These are phyloP conservation scores for Toxicodendron radicans DNA, from an alignment of 345 rosid genomes.

Conservation along the genomic window DNA sequence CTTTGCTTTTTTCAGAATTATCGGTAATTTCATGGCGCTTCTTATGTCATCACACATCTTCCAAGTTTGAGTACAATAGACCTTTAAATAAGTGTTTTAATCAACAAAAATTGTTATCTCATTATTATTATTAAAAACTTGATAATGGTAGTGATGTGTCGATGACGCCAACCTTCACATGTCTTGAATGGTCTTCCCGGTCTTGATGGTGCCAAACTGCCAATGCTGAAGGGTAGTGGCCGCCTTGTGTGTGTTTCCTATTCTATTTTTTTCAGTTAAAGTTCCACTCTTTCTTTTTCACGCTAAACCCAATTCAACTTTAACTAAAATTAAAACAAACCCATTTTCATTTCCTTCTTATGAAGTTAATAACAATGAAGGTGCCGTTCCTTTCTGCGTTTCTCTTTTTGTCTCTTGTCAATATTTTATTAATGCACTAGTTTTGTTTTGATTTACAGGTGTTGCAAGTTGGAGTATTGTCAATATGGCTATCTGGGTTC, in stretches of 20 bases:
- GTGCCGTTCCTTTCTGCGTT: slow-evolving; percentile 10
- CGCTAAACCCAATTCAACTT: not conserved
- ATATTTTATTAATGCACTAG: too few species aligned
- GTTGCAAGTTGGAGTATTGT: slow-evolving; percentile 51
- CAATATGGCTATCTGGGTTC: slow-evolving; percentile 78
- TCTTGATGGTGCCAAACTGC: slow-evolving; percentile 26
- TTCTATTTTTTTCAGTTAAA: slow-evolving; percentile 47
- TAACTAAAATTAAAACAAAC: not conserved
- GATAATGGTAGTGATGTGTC: slow-evolving; percentile 3
- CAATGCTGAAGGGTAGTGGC: not conserved
- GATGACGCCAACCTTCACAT: slow-evolving; percentile 21
- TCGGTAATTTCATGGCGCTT: too few species aligned
- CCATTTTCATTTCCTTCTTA: slow-evolving; percentile 9
- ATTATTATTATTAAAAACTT: too few species aligned
- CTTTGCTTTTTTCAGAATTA: too few species aligned
- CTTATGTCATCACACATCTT: too few species aligned
- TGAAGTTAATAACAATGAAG: slow-evolving; percentile 25
- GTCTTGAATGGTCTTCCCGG: slow-evolving; percentile 18
- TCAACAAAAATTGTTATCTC: too few species aligned
- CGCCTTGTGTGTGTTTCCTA: slow-evolving; percentile 16
- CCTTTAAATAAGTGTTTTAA: too few species aligned
- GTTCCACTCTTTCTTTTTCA: slow-evolving; percentile 26
- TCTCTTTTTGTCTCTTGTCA: not conserved
- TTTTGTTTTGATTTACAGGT: slow-evolving; percentile 40
- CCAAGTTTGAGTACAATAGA: too few species aligned